These are phyloP conservation scores for Botrytis fragariae DNA, from an alignment of 2,329 filamentous ascomycete species.

Conservation along the genomic window DNA sequence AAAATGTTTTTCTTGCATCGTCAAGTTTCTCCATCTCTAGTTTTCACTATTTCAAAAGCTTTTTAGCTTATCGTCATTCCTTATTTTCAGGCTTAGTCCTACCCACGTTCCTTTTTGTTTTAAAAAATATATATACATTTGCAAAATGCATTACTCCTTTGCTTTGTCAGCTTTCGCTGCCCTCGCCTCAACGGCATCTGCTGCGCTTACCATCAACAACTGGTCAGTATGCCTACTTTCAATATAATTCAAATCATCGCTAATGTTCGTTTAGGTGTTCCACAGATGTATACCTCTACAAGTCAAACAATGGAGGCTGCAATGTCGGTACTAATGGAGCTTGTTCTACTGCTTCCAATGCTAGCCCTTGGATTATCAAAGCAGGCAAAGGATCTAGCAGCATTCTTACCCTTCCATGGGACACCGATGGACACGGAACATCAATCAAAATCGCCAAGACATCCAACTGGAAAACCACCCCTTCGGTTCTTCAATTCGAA, in stretches of 20 bases:
- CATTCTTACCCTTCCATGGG: conserved; percentile 8
- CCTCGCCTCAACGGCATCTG: conserved; percentile 16
- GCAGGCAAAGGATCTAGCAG: conserved; percentile 16
- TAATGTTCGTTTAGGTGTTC: conserved; percentile 11
- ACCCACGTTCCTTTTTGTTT: conserved; percentile 14
- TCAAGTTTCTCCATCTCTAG: not conserved
- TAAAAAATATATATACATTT: not conserved
- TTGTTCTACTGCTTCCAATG: conserved; percentile 8
- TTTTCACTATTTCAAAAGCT: not conserved
- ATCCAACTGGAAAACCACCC: conserved; percentile 14
- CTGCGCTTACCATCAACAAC: conserved; percentile 19
- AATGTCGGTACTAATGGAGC: conserved; percentile 12
- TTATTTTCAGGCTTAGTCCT: conserved; percentile 13
- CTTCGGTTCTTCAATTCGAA: conserved; percentile 19
- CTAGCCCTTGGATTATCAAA: conserved; percentile 16
- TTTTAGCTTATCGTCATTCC: conserved; percentile 9
- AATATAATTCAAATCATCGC: too few relatives aligned
- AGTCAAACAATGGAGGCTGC: conserved; percentile 15
- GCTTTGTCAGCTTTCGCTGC: conserved; percentile 18
- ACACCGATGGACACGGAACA: conserved; percentile 12
- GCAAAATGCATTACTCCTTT: conserved; percentile 16
- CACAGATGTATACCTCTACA: conserved; percentile 12
- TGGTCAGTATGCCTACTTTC: not conserved
- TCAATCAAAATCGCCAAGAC: conserved; percentile 19
- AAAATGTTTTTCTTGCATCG: not conserved